Base-by-base conservation (phyloP, 768 basidiomycete genomes). In the Strobilomyces dryophilus region DNA sequence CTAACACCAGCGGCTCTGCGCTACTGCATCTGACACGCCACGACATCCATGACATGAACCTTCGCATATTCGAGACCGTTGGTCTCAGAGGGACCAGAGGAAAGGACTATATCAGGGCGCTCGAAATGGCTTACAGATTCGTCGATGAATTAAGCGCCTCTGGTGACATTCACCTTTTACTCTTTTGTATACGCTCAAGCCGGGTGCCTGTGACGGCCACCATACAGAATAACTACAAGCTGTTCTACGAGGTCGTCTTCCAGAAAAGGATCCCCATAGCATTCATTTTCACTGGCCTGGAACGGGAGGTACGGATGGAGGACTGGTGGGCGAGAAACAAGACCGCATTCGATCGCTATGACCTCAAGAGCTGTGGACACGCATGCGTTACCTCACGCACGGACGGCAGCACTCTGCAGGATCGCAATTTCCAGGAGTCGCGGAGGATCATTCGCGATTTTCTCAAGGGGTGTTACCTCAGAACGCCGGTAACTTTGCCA, bases 21-120 rank as follows among this genome's bases (percentile, higher is more conserved):
- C 61, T 74, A 41, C 31, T 56, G 24, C 24, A 1, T 62, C 21
- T 36, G 24, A 26, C 21, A 36, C 34, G 34, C 34, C 11, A 34
- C 34, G 46, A 36, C 15, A 36, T 32, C 15, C 15, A 26, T 36
- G 46, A 32, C 34, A 20, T 47, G 21, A 21, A 47, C 75, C 18
- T 68, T 61, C 50, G 71, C 76, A 53, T 68, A n/a, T 68, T 66
- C 64, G 67, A 68, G 36, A 68, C 68, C 3, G 60, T 64, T 20
- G 67, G 67, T 27, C 66, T 68, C 18, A 64, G 70, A 31, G 66
- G 70, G 42, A n/a, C 62, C 68, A 24, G 58, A 63, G 34, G 67
- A 35, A 61, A 56, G 20, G 69, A 58, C 4, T 68, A 68, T 27
- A 55, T 70, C 8, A 21, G 47, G n/a, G 65, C 69, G 24, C 56